Evolutionary conservation across 495 filamentous ascomycete genomes (phyloP).

Genomic region (Oleoguttula mirabilis): DNA sequence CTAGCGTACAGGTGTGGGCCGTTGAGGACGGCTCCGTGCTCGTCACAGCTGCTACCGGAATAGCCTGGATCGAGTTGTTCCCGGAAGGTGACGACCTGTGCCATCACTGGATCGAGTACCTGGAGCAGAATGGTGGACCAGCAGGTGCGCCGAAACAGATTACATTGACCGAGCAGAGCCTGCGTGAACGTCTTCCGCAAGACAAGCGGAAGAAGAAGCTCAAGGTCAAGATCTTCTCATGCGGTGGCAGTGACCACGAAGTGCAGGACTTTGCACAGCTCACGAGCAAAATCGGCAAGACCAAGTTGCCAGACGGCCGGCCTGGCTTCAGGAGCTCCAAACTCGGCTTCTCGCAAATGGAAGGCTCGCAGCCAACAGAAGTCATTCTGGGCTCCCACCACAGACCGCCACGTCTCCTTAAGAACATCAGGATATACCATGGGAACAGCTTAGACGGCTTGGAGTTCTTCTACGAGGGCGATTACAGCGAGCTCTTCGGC

Average conservation of each 20-base stretch:
- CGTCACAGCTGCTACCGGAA: constrained; percentile 66
- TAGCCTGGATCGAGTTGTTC: constrained; percentile 73
- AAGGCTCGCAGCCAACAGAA: constrained; percentile 60
- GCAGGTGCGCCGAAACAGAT: constrained; percentile 57
- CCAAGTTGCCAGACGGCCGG: constrained; percentile 67
- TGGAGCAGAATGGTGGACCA: constrained; percentile 38
- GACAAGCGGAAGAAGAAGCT: constrained; percentile 58
- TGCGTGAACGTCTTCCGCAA: constrained; percentile 57
- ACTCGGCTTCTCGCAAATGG: constrained; percentile 60
- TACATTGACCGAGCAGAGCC: constrained; percentile 58
- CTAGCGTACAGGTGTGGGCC: constrained; percentile 78
- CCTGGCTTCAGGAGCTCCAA: constrained; percentile 63
- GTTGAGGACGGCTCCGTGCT: constrained; percentile 70
- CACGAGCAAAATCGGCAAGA: constrained; percentile 51
- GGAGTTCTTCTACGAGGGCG: constrained; percentile 89
- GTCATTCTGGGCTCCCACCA: constrained; percentile 59
- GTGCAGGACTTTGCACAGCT: constrained; percentile 60
- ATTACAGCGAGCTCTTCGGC: constrained; percentile 78
- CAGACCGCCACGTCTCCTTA: constrained; percentile 60
- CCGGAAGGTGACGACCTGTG: constrained; percentile 63
- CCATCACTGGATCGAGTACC: constrained; percentile 66
- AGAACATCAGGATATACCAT: constrained; percentile 63
- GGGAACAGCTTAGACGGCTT: constrained; percentile 70
- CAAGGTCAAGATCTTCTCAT: constrained; percentile 60
- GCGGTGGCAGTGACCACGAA: constrained; percentile 55